phyloP scores from a whole-genome alignment of 257 asterid species.

The Mitragyna speciosa region DNA sequence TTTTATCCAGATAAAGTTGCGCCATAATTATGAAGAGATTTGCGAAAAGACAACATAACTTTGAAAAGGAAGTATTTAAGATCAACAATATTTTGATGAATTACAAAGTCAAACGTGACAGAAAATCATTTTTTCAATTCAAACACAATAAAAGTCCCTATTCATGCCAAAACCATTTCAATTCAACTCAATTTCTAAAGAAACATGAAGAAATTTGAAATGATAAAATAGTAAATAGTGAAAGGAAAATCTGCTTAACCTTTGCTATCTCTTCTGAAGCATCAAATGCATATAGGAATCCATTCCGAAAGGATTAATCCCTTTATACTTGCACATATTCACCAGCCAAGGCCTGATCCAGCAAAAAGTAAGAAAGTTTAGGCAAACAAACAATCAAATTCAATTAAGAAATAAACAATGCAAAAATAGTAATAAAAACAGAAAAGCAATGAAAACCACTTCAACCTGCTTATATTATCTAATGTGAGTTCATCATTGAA shows the following conservation, averaged over 20 bases:
- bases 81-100: too few species aligned
- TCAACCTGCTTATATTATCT: constrained; percentile 89
- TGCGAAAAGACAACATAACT: too few species aligned
- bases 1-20: too few species aligned
- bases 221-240: too few species aligned
- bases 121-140: too few species aligned
- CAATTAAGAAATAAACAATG: not conserved
- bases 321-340: constrained; percentile 97
- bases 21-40: too few species aligned
- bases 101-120: too few species aligned
- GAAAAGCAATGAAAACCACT: constrained; percentile 15
- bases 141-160: too few species aligned
- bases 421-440: not conserved
- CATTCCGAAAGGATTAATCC: constrained; percentile 74
- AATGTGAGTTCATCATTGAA: constrained; percentile 95
- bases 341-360: constrained; percentile 77
- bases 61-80: too few species aligned
- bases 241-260: constrained; percentile 37
- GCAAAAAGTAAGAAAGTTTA: constrained; percentile 6
- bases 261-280: constrained; percentile 81
- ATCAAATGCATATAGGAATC: constrained; percentile 82
- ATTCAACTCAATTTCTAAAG: too few species aligned
- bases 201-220: too few species aligned
- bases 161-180: too few species aligned
- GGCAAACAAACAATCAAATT: not conserved